Base-by-base conservation (phyloP, 2,329 filamentous ascomycete genomes). In the Cadophora sp. region DNA sequence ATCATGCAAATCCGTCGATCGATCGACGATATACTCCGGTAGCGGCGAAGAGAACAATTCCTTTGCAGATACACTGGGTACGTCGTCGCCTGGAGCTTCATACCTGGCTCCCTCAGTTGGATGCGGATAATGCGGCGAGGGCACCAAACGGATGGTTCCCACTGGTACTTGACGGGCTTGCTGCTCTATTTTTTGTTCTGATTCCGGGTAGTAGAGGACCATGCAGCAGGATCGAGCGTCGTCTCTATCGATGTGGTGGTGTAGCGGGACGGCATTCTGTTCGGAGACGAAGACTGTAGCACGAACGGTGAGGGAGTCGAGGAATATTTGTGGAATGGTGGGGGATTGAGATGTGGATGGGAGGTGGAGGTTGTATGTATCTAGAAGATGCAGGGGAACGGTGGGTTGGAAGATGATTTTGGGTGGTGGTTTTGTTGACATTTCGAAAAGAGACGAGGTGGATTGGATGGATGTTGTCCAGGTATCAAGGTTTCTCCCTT, bases 161-260 rank as follows among this genome's bases (percentile, higher is more conserved):
- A 74, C 70, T 1, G 72, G 73, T 18, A 30, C 27, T 30, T 4
- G 27, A 30, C 27, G 65, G 80, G 3, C 16, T 22, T 33, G 5
- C 36, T 11, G 7, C 4, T 13, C 36, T 30, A 30, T 4, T 30
- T 30, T 13, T 39, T 4, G 7, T 39, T n/a, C 22, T 18, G 59
- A 22, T 48, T 48, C n/a, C 4, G 53, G 55, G 7, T 56, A 60
- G 33, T 69, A 71, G 0, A 66, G 61, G 2, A 96, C 89, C 91
- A 92, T 97, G 79, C 97, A 93, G 80, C 89, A 94, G 72, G 88
- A 90, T 27, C 91, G 86, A 0, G 84, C 74, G 77, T 97, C 94
- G 76, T 97, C 93, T 1, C 83, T 80, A 80, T 97, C 94, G 71
- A 93, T 83, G 78, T 97, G 93, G 71, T 87, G 85, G 53, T 90